Conservation (phyloP, 768 basidiomycete genomes). For the Multifurca ochricompacta region DNA sequence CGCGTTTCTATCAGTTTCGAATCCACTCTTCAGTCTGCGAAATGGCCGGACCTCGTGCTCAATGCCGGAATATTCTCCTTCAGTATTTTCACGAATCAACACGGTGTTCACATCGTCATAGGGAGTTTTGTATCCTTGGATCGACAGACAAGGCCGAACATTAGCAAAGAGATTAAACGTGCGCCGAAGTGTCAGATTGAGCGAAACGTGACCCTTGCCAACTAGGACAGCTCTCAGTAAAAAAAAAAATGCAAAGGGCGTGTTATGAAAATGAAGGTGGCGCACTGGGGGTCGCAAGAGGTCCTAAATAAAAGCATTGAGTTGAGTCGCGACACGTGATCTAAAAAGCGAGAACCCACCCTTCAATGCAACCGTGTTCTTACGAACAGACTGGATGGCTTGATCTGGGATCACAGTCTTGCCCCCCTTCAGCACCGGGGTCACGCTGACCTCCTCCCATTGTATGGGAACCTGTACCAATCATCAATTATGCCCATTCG, state of each 20-base stretch:
- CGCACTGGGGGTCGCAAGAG: constrained; percentile 94
- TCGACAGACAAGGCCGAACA: constrained; percentile 92
- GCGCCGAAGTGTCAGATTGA: constrained; percentile 93
- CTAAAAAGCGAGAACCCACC: constrained; percentile 39
- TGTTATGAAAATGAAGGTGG: constrained; percentile 18
- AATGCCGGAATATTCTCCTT: constrained; percentile 99
- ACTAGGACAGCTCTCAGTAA: constrained; percentile 41
- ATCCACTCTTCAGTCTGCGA: neutral
- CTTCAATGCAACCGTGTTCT: constrained; percentile 97
- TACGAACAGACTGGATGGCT: constrained; percentile 87
- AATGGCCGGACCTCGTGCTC: constrained; percentile 78
- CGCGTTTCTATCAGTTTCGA: constrained; percentile 9
- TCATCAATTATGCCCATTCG: neutral
- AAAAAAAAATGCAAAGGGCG: neutral
- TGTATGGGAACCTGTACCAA: constrained; percentile 79
- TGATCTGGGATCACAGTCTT: constrained; percentile 94
- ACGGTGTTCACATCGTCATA: constrained; percentile 98
- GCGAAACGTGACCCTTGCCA: constrained; percentile 97
- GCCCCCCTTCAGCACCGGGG: constrained; percentile 86
- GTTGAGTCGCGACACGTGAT: neutral
- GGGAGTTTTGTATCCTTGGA: constrained; percentile 95
- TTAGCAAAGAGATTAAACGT: constrained; percentile 99
- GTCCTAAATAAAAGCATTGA: constrained; percentile 44
- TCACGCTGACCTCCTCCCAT: constrained; percentile 99
- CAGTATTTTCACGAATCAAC: constrained; percentile 98